Percentiles rank a stretch among this genome's conserved stretches.
Conservation (phyloP, 2,329 filamentous ascomycete genomes). For the Dryadomyces quercivorus region DNA sequence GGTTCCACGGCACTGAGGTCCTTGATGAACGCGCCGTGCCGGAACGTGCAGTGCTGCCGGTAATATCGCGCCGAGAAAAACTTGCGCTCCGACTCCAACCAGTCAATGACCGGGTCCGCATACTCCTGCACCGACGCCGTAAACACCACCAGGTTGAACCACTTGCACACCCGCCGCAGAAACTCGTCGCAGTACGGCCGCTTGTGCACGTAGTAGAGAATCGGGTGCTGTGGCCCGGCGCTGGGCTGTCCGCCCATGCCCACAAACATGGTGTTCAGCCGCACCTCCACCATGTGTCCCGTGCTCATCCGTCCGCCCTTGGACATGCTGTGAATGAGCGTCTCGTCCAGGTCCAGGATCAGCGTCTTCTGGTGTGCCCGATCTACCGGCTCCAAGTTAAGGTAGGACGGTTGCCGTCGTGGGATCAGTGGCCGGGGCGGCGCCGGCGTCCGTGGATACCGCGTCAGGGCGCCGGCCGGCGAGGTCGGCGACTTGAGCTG, state of each 20-base stretch:
- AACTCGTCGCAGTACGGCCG: slow-evolving; percentile 96
- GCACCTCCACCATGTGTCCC: slow-evolving; percentile 98
- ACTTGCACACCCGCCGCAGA: slow-evolving; percentile 82
- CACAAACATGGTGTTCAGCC: slow-evolving; percentile 61
- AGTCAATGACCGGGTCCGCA: slow-evolving; percentile 96
- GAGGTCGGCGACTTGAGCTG: slow-evolving; percentile 92
- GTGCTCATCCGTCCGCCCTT: slow-evolving; percentile 93
- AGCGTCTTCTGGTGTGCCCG: slow-evolving; percentile 73
- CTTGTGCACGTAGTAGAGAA: slow-evolving; percentile 98
- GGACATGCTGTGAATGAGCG: slow-evolving; percentile 93
- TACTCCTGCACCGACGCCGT: slow-evolving; percentile 98
- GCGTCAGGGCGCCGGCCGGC: slow-evolving; percentile 63
- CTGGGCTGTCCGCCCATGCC: slow-evolving; percentile 53
- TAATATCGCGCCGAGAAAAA: slow-evolving; percentile 93
- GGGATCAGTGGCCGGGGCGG: slow-evolving; percentile 86
- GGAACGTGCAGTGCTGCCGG: slow-evolving; percentile 89
- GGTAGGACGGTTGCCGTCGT: slow-evolving; percentile 77
- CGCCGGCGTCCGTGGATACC: slow-evolving; percentile 80
- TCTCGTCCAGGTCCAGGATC: slow-evolving; percentile 92
- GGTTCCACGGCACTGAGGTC: slow-evolving; percentile 93
- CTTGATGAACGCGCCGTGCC: slow-evolving; percentile 96
- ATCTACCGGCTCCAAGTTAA: slow-evolving; percentile 41
- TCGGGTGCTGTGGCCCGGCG: slow-evolving; percentile 80
- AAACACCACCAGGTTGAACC: slow-evolving; percentile 96
- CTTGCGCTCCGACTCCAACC: slow-evolving; percentile 92